Percentiles rank a stretch among this genome's conserved stretches.
Conservation (phyloP, 345 rosid species). For the Firmiana major region DNA sequence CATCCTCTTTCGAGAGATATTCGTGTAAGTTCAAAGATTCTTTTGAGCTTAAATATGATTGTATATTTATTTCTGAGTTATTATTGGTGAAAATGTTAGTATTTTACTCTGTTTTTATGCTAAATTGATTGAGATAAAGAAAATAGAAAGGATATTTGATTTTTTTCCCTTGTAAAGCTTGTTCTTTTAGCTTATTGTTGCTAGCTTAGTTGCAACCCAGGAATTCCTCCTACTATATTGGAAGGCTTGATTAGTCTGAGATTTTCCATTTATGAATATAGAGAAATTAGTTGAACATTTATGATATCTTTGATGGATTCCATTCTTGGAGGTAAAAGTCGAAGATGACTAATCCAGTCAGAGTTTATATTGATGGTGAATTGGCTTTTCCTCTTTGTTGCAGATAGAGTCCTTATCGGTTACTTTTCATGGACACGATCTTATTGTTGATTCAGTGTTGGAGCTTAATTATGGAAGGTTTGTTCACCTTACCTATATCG, state of each 20-base stretch:
- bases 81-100: neutral
- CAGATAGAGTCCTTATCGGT: constrained; percentile 95
- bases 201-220: constrained; percentile 5
- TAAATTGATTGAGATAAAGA: constrained; percentile 24
- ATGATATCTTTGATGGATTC: neutral
- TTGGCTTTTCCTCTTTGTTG: constrained; percentile 15
- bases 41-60: neutral
- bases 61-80: neutral
- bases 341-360: too few relatives aligned
- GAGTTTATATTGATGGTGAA: neutral
- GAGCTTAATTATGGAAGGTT: constrained; percentile 97
- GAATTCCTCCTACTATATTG: constrained; percentile 4
- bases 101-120: neutral
- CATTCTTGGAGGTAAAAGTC: neutral
- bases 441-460: constrained; percentile 74
- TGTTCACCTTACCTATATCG: neutral
- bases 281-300: neutral
- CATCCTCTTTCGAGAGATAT: constrained; percentile 95
- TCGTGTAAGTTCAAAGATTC: constrained; percentile 41
- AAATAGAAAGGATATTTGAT: neutral
- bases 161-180: neutral
- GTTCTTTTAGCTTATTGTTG: neutral
- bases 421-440: constrained; percentile 93
- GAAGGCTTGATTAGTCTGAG: neutral
- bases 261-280: constrained; percentile 13